These are phyloP conservation scores for Akanthomyces muscarius DNA, from an alignment of 2,329 filamentous ascomycete species.

Conservation along the genomic window DNA sequence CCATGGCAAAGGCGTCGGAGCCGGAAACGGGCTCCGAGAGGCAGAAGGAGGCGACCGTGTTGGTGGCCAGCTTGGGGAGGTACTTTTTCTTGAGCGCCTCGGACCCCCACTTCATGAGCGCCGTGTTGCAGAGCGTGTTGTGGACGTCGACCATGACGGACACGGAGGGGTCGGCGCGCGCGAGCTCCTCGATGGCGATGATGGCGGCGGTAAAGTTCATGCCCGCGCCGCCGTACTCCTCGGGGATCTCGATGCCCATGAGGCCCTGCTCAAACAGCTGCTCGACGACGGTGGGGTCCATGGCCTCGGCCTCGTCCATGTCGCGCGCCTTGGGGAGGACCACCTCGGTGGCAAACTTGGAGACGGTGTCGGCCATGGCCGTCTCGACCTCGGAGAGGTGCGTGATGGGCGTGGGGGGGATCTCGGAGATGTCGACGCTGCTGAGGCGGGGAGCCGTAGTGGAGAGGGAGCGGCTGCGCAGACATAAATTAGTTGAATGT, in stretches of 20 bases:
- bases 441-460: conserved; percentile 49
- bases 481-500: too few relatives aligned
- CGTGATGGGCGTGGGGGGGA: conserved; percentile 87
- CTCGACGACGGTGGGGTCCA: conserved; percentile 86
- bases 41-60: conserved; percentile 89
- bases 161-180: conserved; percentile 88
- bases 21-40: conserved; percentile 89
- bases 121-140: conserved; percentile 96
- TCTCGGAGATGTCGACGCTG: conserved; percentile 61
- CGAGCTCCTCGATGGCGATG: conserved; percentile 94
- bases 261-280: conserved; percentile 95
- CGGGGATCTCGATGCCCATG: conserved; percentile 96
- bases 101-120: conserved; percentile 79
- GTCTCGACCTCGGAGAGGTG: conserved; percentile 87
- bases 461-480: conserved; percentile 51
- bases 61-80: conserved; percentile 83
- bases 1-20: conserved; percentile 91
- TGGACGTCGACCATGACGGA: conserved; percentile 95
- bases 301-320: conserved; percentile 94
- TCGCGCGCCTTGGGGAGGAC: conserved; percentile 89
- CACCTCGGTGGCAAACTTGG: conserved; percentile 84
- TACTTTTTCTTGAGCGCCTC: conserved; percentile 76
- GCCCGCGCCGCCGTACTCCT: conserved; percentile 91
- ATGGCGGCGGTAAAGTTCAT: conserved; percentile 99
- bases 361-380: conserved; percentile 84